Conservation (phyloP, 345 rosid species). For the Eucalyptus coolabah region DNA sequence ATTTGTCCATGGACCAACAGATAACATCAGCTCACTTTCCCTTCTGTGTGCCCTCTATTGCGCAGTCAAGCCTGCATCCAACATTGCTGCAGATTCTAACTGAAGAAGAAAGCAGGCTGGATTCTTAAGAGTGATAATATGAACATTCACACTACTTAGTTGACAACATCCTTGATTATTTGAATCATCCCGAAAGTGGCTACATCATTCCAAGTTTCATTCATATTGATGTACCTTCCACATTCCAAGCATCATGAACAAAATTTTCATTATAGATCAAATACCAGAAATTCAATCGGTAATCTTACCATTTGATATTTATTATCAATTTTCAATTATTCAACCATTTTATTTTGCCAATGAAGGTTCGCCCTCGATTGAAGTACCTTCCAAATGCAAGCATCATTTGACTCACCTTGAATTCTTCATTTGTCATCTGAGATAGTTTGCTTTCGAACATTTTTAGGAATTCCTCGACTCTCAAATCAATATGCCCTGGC, state of each 20-base stretch:
- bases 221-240: background rate
- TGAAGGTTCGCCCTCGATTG: background rate
- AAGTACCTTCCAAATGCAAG: no score
- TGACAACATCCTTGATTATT: background rate
- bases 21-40: background rate
- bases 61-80: background rate
- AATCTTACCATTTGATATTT: background rate
- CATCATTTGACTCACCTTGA: conserved; percentile 38
- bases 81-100: background rate
- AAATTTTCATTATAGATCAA: background rate
- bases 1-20: background rate
- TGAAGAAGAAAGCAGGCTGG: background rate
- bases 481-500: conserved; percentile 66
- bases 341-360: background rate
- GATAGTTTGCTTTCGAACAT: conserved; percentile 52
- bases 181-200: background rate
- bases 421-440: conserved; percentile 72
- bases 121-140: background rate
- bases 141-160: background rate
- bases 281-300: background rate
- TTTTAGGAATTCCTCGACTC: conserved; percentile 69
- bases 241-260: background rate
- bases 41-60: background rate
- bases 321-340: background rate
- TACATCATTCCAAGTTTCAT: background rate